Percentiles rank a stretch among this genome's conserved stretches.
These are phyloP conservation scores for Fusarium pseudograminearum DNA, from an alignment of 2,329 filamentous ascomycete genomes.

Conservation along the genomic window DNA sequence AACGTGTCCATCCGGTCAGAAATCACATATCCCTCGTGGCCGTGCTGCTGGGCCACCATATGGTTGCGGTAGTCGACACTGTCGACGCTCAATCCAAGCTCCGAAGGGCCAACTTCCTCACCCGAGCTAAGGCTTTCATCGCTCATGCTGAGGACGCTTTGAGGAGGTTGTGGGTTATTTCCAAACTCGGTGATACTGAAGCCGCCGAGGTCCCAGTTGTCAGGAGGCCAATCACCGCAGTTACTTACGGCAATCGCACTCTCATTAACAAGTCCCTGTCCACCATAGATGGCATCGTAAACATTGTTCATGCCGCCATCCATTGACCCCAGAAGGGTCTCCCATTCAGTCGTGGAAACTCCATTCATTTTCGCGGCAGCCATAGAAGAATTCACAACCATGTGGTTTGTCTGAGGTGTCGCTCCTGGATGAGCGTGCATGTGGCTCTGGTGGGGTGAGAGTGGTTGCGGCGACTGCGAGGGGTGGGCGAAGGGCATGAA, in stretches of 20 bases:
- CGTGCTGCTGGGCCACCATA: conserved; percentile 40
- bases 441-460: conserved; percentile 61
- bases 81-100: conserved; percentile 59
- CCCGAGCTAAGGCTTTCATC: conserved; percentile 69
- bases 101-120: conserved; percentile 62
- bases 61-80: conserved; percentile 52
- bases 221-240: conserved; percentile 65
- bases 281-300: conserved; percentile 85
- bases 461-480: conserved; percentile 62
- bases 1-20: conserved; percentile 44
- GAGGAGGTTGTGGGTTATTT: conserved; percentile 57
- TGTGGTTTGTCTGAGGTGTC: conserved; percentile 45
- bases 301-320: conserved; percentile 85
- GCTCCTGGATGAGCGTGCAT: conserved; percentile 51
- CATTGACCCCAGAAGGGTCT: conserved; percentile 81
- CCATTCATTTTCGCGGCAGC: conserved; percentile 52
- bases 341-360: conserved; percentile 80
- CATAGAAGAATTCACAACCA: conserved; percentile 40
- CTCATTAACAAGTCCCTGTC: conserved; percentile 63
- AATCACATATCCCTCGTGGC: conserved; percentile 42
- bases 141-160: conserved; percentile 67
- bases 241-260: conserved; percentile 59
- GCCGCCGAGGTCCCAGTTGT: conserved; percentile 66
- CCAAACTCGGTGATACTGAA: conserved; percentile 65
- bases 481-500: conserved; percentile 66